These are phyloP conservation scores for Stylonectria norvegica DNA, from an alignment of 2,329 filamentous ascomycete species.

Conservation along the genomic window DNA sequence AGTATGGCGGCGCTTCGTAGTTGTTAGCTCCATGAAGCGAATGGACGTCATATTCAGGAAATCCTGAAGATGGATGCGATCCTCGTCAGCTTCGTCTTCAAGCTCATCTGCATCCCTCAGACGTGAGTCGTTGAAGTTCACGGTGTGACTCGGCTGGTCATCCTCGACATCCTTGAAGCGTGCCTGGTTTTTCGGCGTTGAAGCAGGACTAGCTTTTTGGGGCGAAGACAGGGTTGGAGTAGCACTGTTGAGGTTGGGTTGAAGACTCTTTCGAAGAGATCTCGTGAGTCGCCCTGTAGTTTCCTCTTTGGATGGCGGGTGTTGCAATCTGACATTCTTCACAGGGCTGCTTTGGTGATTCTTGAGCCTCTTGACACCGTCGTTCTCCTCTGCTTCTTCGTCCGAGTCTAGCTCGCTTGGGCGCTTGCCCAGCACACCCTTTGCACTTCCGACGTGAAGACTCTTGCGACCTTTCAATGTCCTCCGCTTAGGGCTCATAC, in stretches of 20 bases:
- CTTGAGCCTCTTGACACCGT: constrained; percentile 66
- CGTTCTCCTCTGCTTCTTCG: constrained; percentile 56
- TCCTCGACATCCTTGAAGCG: constrained; percentile 54
- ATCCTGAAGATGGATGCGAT: constrained; percentile 78
- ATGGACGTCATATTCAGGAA: constrained; percentile 96
- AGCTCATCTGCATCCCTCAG: constrained; percentile 41
- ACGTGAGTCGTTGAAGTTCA: constrained; percentile 43
- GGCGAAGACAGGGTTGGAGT: constrained; percentile 48
- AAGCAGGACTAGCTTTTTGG: constrained; percentile 39
- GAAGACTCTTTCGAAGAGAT: constrained; percentile 46
- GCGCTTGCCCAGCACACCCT: constrained; percentile 69
- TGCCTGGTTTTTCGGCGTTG: constrained; percentile 55
- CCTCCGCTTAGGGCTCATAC: constrained; percentile 72
- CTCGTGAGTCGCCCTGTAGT: constrained; percentile 58
- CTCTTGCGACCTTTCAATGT: constrained; percentile 67
- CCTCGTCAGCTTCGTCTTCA: constrained; percentile 48
- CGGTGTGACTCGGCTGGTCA: constrained; percentile 42
- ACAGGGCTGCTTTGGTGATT: constrained; percentile 72
- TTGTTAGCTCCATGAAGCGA: constrained; percentile 97
- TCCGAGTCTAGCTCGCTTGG: constrained; percentile 67
- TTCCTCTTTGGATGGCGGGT: constrained; percentile 65
- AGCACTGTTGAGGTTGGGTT: constrained; percentile 40
- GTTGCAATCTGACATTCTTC: constrained; percentile 68
- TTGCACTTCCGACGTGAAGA: constrained; percentile 70
- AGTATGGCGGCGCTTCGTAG: constrained; percentile 87